Conservation (phyloP, 2,329 filamentous ascomycete genomes). For the Cadophora sp. region DNA sequence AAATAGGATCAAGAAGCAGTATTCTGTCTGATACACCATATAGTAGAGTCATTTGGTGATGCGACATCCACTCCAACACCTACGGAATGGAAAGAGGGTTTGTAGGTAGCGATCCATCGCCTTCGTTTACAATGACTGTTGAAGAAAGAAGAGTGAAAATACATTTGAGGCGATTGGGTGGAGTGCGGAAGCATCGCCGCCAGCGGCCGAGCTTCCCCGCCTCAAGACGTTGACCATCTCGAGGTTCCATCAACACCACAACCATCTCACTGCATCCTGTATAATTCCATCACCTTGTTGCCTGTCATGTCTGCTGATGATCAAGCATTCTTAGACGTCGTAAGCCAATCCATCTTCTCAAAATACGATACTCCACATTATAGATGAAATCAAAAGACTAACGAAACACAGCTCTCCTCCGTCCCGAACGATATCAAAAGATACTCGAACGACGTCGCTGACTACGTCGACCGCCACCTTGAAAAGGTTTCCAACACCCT, state of each 20-base stretch:
- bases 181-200: background rate
- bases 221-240: background rate
- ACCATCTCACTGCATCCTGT: conserved; percentile 13
- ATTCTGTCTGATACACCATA: too few relatives aligned
- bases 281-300: conserved; percentile 19
- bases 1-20: too few relatives aligned
- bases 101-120: too few relatives aligned
- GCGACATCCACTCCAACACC: too few relatives aligned
- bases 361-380: conserved; percentile 12
- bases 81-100: too few relatives aligned
- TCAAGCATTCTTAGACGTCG: conserved; percentile 78
- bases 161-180: background rate
- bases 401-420: conserved; percentile 55
- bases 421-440: conserved; percentile 70
- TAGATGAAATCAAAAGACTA: background rate
- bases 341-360: conserved; percentile 51
- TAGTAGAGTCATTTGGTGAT: too few relatives aligned
- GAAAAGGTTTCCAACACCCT: conserved; percentile 76
- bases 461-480: conserved; percentile 81
- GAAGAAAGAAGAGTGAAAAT: too few relatives aligned
- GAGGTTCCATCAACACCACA: background rate
- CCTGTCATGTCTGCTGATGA: conserved; percentile 78
- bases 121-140: too few relatives aligned
- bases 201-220: conserved; percentile 12
- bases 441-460: conserved; percentile 76